phyloP scores from a whole-genome alignment of 192 early-diverging fungal genomes.

The Kickxella alabastrina region DNA sequence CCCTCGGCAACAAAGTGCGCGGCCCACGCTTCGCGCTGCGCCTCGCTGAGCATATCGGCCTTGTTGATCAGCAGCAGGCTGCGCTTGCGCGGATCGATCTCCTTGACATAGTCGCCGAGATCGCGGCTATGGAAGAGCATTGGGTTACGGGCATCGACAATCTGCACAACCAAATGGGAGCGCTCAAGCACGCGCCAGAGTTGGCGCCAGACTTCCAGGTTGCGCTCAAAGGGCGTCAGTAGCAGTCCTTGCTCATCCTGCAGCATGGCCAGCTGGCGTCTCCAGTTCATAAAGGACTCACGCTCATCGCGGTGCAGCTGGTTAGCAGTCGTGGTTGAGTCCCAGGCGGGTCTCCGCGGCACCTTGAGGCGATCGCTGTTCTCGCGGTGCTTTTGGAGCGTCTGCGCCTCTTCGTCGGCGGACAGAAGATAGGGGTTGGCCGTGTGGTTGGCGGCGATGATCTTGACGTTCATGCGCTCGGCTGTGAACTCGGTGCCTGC shows the following conservation, averaged over 20 bases:
- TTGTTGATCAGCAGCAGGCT: slow-evolving; percentile 96
- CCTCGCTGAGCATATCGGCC: slow-evolving; percentile 90
- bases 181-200: slow-evolving; percentile 98
- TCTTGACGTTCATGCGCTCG: slow-evolving; percentile 70
- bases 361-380: slow-evolving; percentile 75
- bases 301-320: slow-evolving; percentile 80
- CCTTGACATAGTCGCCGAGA: slow-evolving; percentile 84
- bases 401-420: slow-evolving; percentile 70
- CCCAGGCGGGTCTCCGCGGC: slow-evolving; percentile 88
- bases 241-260: slow-evolving; percentile 91
- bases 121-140: slow-evolving; percentile 86
- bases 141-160: slow-evolving; percentile 97
- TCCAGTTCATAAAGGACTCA: slow-evolving; percentile 88
- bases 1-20: slow-evolving; percentile 79
- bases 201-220: slow-evolving; percentile 98
- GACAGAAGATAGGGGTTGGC: slow-evolving; percentile 81
- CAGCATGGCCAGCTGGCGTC: slow-evolving; percentile 78
- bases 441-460: slow-evolving; percentile 61
- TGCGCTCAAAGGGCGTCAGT: slow-evolving; percentile 97
- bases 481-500: slow-evolving; percentile 94
- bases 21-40: slow-evolving; percentile 87
- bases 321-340: slow-evolving; percentile 71
- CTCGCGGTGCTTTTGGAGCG: slow-evolving; percentile 72
- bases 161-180: slow-evolving; percentile 94
- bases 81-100: slow-evolving; percentile 81